A percentile compares a stretch with the other conserved stretches of the same genome.
Evolutionary conservation across 352 stramenopile species (phyloP).

Genomic region (Globisporangium iwayamae): DNA sequence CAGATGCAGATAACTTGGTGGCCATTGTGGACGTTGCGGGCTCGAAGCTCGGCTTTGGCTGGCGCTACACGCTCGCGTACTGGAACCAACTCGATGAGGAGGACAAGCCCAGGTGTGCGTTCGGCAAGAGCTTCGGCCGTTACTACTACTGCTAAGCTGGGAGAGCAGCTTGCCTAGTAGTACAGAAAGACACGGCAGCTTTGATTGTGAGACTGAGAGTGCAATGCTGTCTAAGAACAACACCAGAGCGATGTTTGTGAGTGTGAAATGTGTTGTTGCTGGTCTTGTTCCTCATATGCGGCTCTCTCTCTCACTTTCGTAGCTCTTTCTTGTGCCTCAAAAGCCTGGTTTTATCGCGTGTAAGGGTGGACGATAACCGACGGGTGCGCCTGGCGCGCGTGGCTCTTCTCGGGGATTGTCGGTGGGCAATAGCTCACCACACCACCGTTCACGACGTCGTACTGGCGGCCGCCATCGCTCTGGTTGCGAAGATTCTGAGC

Average conservation of each 20-base stretch:
- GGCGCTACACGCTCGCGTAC: slow-evolving; percentile 16
- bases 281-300: background rate
- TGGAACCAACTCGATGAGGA: slow-evolving; percentile 9
- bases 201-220: too few species aligned
- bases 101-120: slow-evolving; percentile 1
- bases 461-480: slow-evolving; percentile 51
- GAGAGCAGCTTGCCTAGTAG: background rate
- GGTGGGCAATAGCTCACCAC: slow-evolving; percentile 49
- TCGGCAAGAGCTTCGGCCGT: slow-evolving; percentile 1
- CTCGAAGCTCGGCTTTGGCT: slow-evolving; percentile 17
- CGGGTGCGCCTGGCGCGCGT: slow-evolving; percentile 59
- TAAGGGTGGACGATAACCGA: slow-evolving; percentile 68
- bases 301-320: background rate
- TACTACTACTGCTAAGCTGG: slow-evolving; percentile 18
- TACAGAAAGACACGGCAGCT: too few species aligned
- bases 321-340: too few species aligned
- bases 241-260: background rate
- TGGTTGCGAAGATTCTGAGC: slow-evolving; percentile 77
- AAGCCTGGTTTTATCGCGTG: slow-evolving; percentile 17
- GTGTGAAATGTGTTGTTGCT: background rate
- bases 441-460: slow-evolving; percentile 66
- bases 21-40: background rate
- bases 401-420: slow-evolving; percentile 63
- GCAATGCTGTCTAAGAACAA: background rate
- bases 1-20: background rate